Evolutionary conservation across 2,329 filamentous ascomycete genomes (phyloP), one percentile per base, ranked within the genome.

Genomic region (Plectosphaerella plurivora): DNA sequence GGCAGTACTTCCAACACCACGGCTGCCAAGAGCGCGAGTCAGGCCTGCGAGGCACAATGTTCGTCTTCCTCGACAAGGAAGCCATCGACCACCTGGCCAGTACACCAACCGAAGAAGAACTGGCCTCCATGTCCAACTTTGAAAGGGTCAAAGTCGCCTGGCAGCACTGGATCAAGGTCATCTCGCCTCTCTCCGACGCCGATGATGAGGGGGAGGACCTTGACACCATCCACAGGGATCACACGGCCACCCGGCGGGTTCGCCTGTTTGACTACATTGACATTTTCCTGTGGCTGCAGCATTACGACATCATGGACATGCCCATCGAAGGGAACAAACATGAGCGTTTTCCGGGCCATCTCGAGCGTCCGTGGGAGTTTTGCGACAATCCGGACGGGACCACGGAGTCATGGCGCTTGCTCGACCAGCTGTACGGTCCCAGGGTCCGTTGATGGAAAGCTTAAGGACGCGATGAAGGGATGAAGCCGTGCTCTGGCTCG

Each of bases 61-160:
- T 54, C 39, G 49, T 54, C 24, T 48, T 45, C 45, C 45, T 54
- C 24, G 52, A 51, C n/a, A 15, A 54, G 5, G 52, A 49, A 45
- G 25, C 49, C 7, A 51, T 54, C 36, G 15, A 54, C 18, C 49
- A 37, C 45, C 49, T 54, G 6, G 37, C 52, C 2, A 4, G 3
- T n/a, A 37, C 45, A 45, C 52, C 52, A 12, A 45, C 28, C 37
- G n/a, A 49, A 39, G 48, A 54, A 16, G 52, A 48, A 36, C 49
- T 54, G 18, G 49, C 52, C n/a, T 41, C 4, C 11, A 54, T 54
- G 49, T 45, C 49, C n/a, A 16, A n/a, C 11, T 7, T 7, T 42
- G 49, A 54, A 20, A 36, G 49, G 25, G 36, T 44, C 45, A 48
- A 48, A 20, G 20, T 41, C 11, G 24, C 52, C 5, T 54, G 49